Evolutionary conservation across 108 stramenopile genomes (phyloP).

Genomic region (Epipyxis sp.): DNA sequence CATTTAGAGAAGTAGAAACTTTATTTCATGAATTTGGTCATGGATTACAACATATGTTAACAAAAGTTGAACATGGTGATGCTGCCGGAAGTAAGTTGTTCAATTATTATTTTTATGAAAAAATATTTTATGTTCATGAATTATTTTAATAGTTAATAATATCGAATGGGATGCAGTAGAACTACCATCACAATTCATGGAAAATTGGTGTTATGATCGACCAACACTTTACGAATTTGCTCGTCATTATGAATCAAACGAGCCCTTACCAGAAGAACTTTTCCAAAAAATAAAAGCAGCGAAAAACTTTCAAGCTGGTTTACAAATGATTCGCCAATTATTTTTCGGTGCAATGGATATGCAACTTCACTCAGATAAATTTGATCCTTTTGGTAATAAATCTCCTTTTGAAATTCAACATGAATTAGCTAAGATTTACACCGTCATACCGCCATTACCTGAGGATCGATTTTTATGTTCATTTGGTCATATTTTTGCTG

Average conservation of each 20-base stretch:
- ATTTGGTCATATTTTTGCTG: constrained; percentile 93
- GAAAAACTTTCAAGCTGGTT: constrained; percentile 84
- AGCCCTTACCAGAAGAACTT: constrained; percentile 88
- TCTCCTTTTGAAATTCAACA: constrained; percentile 75
- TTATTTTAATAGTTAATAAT: constrained; percentile 40
- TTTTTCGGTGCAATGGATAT: constrained; percentile 91
- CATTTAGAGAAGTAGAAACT: constrained; percentile 84
- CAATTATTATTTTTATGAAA: not conserved
- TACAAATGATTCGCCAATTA: constrained; percentile 88
- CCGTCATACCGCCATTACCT: constrained; percentile 73
- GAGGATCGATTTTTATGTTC: constrained; percentile 95
- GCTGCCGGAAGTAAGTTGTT: constrained; percentile 83
- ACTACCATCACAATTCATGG: constrained; percentile 97
- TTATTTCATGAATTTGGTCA: constrained; percentile 94
- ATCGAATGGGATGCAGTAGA: constrained; percentile 99
- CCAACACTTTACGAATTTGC: constrained; percentile 84
- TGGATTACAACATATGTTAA: constrained; percentile 95
- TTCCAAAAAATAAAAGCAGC: constrained; percentile 88
- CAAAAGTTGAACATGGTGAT: constrained; percentile 81
- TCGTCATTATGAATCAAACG: constrained; percentile 93
- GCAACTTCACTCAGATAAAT: constrained; percentile 76
- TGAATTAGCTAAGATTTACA: constrained; percentile 74
- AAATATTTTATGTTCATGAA: not conserved
- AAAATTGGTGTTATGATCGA: constrained; percentile 96
- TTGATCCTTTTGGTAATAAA: constrained; percentile 64